Evolutionary conservation across 2,329 filamentous ascomycete genomes (phyloP).

Genomic region (Sporothrix dimorphospora): DNA sequence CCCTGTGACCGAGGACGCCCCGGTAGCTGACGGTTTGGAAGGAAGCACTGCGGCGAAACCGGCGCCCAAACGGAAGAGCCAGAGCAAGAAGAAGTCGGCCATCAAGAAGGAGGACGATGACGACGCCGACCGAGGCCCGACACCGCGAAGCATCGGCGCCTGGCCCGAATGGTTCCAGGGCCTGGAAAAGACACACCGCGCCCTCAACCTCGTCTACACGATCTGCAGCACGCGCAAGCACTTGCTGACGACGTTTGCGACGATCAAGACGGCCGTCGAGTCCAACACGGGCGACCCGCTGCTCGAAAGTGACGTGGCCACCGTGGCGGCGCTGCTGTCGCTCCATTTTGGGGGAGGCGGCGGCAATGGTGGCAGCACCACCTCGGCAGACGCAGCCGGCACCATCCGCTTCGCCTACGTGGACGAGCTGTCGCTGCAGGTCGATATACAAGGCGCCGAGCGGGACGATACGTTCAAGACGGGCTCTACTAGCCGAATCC

Average conservation of each 20-base stretch:
- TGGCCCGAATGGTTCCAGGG: constrained; percentile 78
- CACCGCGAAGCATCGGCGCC: constrained; percentile 35
- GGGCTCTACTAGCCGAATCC: constrained; percentile 55
- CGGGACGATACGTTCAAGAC: constrained; percentile 67
- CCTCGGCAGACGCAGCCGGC: constrained; percentile 58
- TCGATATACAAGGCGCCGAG: constrained; percentile 72
- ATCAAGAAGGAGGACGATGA: background rate
- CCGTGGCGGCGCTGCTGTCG: constrained; percentile 63
- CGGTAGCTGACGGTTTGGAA: background rate
- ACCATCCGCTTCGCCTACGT: constrained; percentile 85
- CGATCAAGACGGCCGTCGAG: constrained; percentile 82
- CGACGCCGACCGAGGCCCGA: background rate
- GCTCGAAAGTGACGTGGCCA: constrained; percentile 76
- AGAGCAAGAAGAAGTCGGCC: background rate
- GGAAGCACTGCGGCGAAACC: background rate
- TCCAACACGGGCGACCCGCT: constrained; percentile 74
- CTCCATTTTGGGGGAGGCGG: background rate
- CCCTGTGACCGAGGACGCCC: background rate
- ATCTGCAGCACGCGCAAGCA: constrained; percentile 95
- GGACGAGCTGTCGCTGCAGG: constrained; percentile 79
- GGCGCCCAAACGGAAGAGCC: background rate
- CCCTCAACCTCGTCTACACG: constrained; percentile 89
- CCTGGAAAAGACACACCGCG: constrained; percentile 76
- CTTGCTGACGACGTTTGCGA: constrained; percentile 87
- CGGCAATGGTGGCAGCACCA: constrained; percentile 45